Evolutionary conservation across 768 basidiomycete species (phyloP), one percentile per base, ranked within the genome.

Genomic region (Tephrocybe sp.): DNA sequence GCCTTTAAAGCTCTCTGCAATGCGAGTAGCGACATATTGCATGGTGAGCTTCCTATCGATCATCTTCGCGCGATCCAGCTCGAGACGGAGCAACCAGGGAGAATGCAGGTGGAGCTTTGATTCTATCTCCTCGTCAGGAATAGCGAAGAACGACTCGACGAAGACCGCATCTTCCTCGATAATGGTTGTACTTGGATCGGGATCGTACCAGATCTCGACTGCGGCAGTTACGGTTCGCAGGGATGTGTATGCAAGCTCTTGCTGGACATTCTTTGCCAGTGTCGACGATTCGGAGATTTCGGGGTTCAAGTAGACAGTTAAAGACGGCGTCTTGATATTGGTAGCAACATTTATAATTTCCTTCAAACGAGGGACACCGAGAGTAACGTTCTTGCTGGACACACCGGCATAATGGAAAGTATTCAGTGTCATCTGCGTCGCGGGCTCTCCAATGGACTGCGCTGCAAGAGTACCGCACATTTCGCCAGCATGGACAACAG

Each of bases 391-490:
- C 74, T 98, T 98, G 64, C 90, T 93, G n/a, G 97, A 96, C 20
- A 99, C 97, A 86, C 97, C 97, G 54, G 97, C 97, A 67, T 98
- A 98, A 71, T 99, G 97, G 90, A 98, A 99, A 0, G 96, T 98
- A 69, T 99, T 99, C 52, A 99, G 71, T 5, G 97, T 98, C 97
- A 99, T 98, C 72, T 99, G 97, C 0, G 97, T 99, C 4, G 97
- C 97, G 0, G 97, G 97, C 75, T 98, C 97, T 68, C 97, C 97
- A 58, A 98, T 99, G 0, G 97, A 98, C 72, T 99, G 97, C 0
- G 97, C 97, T 33, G 96, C 89, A 17, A 98, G 81, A 0, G 94
- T 97, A 39, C 97, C 97, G 58, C 97, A 98, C 97, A 99, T 99
- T 71, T 98, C 97, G 39, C 96, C 95, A 0, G 97, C 92, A 61